Percentiles rank a stretch among this genome's conserved stretches.
Conservation (phyloP, 202 grass and related monocot species). For the Schoenoplectus triqueter region DNA sequence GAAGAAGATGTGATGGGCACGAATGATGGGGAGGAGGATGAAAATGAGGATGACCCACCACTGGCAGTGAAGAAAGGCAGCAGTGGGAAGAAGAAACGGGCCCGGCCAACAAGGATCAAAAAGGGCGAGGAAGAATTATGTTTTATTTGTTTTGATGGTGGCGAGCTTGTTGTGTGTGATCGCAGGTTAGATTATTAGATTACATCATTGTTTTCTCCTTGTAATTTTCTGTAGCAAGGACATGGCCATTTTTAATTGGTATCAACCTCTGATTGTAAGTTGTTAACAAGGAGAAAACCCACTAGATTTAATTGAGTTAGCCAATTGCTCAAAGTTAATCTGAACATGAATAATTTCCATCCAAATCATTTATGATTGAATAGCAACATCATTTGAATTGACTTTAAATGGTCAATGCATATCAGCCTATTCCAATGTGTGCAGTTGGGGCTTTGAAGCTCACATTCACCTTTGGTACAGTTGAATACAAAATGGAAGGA, state of each 20-base stretch:
- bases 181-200: conserved; percentile 64
- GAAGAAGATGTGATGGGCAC: conserved; percentile 11
- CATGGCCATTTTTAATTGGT: neutral
- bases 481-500: neutral
- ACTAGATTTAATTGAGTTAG: neutral
- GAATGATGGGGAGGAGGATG: conserved; percentile 42
- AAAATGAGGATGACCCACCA: conserved; percentile 43
- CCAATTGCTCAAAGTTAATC: conserved; percentile 11
- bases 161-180: conserved; percentile 97
- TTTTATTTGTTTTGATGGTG: conserved; percentile 99
- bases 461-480: neutral
- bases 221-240: conserved; percentile 1
- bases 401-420: neutral
- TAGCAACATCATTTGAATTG: neutral
- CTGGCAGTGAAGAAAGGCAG: conserved; percentile 52
- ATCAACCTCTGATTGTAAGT: neutral
- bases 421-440: no score
- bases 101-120: conserved; percentile 50
- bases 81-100: conserved; percentile 72
- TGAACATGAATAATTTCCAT: neutral
- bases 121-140: conserved; percentile 93
- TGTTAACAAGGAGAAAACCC: neutral
- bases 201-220: conserved; percentile 11
- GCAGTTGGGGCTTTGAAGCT: neutral
- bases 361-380: neutral